Evolutionary conservation across 768 basidiomycete species (phyloP).

Genomic region (Galerina sulciceps): DNA sequence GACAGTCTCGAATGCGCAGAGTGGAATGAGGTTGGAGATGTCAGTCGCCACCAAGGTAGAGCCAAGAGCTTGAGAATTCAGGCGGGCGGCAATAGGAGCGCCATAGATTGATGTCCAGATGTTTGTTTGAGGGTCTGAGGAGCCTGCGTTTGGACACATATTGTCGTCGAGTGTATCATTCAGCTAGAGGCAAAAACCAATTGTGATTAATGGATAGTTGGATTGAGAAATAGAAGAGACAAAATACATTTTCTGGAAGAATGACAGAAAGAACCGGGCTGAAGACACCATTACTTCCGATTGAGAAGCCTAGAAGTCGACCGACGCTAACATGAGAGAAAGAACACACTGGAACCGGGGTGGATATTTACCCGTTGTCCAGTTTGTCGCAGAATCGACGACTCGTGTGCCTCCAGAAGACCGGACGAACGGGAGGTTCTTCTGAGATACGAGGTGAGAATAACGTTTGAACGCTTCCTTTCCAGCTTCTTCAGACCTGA

Average conservation of each 20-base stretch:
- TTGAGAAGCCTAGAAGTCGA: constrained; percentile 55
- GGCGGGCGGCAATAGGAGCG: constrained; percentile 55
- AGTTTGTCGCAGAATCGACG: constrained; percentile 68
- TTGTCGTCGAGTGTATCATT: constrained; percentile 73
- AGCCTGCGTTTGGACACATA: constrained; percentile 64
- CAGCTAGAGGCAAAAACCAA: constrained; percentile 29
- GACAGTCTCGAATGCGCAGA: constrained; percentile 84
- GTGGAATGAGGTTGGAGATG: constrained; percentile 60
- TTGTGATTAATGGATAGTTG: neutral
- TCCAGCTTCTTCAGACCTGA: constrained; percentile 51
- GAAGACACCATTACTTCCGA: constrained; percentile 49
- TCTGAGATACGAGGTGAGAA: constrained; percentile 42
- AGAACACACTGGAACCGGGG: neutral
- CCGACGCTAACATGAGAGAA: neutral
- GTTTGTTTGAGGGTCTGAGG: constrained; percentile 43
- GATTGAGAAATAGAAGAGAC: neutral
- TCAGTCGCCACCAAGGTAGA: constrained; percentile 61
- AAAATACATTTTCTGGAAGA: constrained; percentile 56
- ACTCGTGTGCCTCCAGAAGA: constrained; percentile 59
- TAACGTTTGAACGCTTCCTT: constrained; percentile 58
- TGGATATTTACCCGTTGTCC: constrained; percentile 57
- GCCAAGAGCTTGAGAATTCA: constrained; percentile 67
- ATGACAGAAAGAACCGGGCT: constrained; percentile 58
- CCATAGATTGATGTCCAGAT: constrained; percentile 64
- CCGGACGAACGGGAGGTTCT: constrained; percentile 54